Conservation (phyloP, 495 filamentous ascomycete genomes). For the Aspergillus funiculosus region DNA sequence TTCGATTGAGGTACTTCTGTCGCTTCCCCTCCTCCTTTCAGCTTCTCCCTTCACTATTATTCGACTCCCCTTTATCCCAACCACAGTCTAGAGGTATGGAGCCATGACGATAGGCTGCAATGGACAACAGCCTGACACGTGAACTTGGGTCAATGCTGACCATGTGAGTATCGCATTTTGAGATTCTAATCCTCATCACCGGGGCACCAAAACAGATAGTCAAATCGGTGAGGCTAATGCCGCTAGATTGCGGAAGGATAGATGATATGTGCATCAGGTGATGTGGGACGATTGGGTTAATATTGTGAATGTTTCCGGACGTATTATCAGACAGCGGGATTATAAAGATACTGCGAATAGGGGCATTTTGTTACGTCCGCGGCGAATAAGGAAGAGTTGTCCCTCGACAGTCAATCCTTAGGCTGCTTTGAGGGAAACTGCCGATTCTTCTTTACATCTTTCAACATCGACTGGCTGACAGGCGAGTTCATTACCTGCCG, state of each 20-base stretch:
- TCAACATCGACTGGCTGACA: conserved; percentile 6
- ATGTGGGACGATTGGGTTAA: conserved; percentile 17
- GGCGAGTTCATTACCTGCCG: conserved; percentile 5
- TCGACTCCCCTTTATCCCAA: too few species aligned
- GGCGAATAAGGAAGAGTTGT: conserved; percentile 6
- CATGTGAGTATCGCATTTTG: conserved; percentile 12
- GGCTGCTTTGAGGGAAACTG: conserved; percentile 6
- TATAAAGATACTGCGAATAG: conserved; percentile 9
- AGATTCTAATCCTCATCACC: conserved; percentile 8
- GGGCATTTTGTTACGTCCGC: conserved; percentile 5
- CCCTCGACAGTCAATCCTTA: conserved; percentile 1
- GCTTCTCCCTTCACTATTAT: too few species aligned
- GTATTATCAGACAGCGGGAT: conserved; percentile 15
- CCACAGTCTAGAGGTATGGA: too few species aligned
- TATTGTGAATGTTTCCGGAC: conserved; percentile 2
- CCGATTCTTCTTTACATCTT: conserved; percentile 9
- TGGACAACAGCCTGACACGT: conserved; percentile 7
- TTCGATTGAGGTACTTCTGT: too few species aligned
- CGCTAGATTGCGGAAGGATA: conserved; percentile 7
- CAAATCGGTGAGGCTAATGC: conserved; percentile 10
- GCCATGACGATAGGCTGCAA: conserved; percentile 6
- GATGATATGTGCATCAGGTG: conserved; percentile 12
- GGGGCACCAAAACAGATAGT: conserved; percentile 9
- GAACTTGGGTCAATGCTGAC: conserved; percentile 9
- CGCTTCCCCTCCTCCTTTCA: too few species aligned